Conservation (phyloP, 2,329 filamentous ascomycete species). For the Clonostachys rosea region DNA sequence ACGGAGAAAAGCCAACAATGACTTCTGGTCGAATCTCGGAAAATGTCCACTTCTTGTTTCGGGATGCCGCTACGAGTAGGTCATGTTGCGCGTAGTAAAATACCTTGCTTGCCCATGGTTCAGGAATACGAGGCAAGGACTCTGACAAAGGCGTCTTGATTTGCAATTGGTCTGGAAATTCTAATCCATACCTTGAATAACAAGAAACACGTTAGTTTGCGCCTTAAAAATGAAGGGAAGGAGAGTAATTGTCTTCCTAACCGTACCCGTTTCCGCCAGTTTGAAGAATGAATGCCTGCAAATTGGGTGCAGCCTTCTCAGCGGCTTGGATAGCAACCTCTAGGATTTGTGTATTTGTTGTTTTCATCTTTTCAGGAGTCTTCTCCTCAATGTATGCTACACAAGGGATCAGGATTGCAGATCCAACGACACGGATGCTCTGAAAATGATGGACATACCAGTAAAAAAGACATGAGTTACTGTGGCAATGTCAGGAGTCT, state of each 20-base stretch:
- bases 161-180: constrained; percentile 4
- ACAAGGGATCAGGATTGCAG: background rate
- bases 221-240: too few relatives aligned
- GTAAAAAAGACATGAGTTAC: constrained; percentile 9
- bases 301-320: constrained; percentile 1
- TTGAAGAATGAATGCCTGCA: constrained; percentile 7
- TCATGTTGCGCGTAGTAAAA: constrained; percentile 10
- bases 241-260: background rate
- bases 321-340: constrained; percentile 4
- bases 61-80: constrained; percentile 2
- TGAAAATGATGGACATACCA: constrained; percentile 1
- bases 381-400: constrained; percentile 6
- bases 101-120: constrained; percentile 7
- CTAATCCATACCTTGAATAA: constrained; percentile 5
- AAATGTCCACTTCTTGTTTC: constrained; percentile 8
- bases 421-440: background rate
- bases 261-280: constrained; percentile 8
- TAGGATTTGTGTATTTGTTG: constrained; percentile 1
- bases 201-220: background rate
- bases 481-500: constrained; percentile 4
- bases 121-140: constrained; percentile 5
- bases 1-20: constrained; percentile 8
- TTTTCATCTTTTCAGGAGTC: background rate
- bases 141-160: constrained; percentile 6
- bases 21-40: constrained; percentile 10